Percentiles rank a stretch among this genome's conserved stretches.
phyloP scores from a whole-genome alignment of 2,329 filamentous ascomycete genomes.

The Tolypocladium sp. region DNA sequence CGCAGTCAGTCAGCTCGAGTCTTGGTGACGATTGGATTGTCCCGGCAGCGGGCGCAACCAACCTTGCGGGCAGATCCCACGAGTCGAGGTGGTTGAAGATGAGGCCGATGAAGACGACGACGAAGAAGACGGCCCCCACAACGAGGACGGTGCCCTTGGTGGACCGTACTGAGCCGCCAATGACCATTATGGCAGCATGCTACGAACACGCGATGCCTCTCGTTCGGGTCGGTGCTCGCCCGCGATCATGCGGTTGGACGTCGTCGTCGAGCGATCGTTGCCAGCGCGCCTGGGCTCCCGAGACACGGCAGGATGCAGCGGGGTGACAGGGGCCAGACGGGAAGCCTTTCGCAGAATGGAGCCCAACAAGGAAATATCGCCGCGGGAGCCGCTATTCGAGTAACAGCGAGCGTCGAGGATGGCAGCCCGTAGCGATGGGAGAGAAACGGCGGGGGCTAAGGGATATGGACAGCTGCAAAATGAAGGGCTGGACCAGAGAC shows the following conservation, averaged over 20 bases:
- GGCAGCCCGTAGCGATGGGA: neutral
- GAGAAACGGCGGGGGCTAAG: neutral
- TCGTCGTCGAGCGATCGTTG: neutral
- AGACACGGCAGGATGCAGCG: neutral
- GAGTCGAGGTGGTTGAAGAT: constrained; percentile 22
- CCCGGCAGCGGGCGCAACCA: neutral
- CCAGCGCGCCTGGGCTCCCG: neutral
- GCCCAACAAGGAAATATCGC: neutral
- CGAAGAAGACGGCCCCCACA: constrained; percentile 20
- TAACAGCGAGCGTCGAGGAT: neutral
- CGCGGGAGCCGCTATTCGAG: neutral
- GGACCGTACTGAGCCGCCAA: constrained; percentile 18
- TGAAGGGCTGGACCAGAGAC: neutral
- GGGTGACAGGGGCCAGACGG: neutral
- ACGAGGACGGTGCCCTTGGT: constrained; percentile 19
- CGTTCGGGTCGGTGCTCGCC: neutral
- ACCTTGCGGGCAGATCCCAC: constrained; percentile 14
- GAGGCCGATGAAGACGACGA: constrained; percentile 20
- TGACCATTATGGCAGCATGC: constrained; percentile 18
- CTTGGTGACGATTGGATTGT: neutral
- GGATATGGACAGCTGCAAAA: neutral
- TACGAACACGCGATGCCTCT: neutral
- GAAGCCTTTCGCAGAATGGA: neutral
- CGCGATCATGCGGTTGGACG: neutral
- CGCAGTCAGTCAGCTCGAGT: neutral